A percentile compares a stretch with the other conserved stretches of the same genome.
Evolutionary conservation across 2,329 filamentous ascomycete genomes (phyloP).

Genomic region (Rosellinia necatrix): DNA sequence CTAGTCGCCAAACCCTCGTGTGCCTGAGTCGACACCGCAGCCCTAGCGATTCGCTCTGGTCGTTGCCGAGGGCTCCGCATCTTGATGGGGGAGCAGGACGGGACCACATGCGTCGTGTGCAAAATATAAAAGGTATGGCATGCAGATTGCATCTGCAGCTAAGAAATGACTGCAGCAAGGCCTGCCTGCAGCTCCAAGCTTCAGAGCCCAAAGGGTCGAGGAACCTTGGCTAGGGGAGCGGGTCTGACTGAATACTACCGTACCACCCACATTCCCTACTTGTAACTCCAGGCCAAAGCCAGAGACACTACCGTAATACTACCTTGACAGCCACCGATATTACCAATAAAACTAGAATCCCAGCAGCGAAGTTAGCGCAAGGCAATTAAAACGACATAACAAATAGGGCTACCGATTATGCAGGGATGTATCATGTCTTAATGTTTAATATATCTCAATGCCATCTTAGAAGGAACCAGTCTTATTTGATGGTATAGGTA

Average conservation of each 20-base stretch:
- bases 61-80: constrained; percentile 40
- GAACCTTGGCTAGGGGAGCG: constrained; percentile 11
- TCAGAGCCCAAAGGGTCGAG: constrained; percentile 34
- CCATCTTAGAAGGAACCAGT: no score
- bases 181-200: constrained; percentile 32
- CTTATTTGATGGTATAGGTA: no score
- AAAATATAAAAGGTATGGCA: constrained; percentile 37
- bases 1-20: constrained; percentile 3
- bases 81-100: constrained; percentile 38
- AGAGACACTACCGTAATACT: no score
- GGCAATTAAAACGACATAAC: no score
- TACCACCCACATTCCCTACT: no score
- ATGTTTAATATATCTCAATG: no score
- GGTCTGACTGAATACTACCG: neutral
- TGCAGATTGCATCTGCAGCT: constrained; percentile 43
- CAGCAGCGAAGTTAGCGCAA: no score
- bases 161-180: constrained; percentile 36
- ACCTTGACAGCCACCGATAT: no score
- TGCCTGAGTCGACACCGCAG: constrained; percentile 5
- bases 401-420: no score
- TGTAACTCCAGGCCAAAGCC: no score
- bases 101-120: constrained; percentile 28
- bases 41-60: constrained; percentile 36
- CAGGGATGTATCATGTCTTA: no score
- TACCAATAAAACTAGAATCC: no score